These are phyloP conservation scores for Firmiana major DNA, from an alignment of 345 rosid species.

Conservation along the genomic window DNA sequence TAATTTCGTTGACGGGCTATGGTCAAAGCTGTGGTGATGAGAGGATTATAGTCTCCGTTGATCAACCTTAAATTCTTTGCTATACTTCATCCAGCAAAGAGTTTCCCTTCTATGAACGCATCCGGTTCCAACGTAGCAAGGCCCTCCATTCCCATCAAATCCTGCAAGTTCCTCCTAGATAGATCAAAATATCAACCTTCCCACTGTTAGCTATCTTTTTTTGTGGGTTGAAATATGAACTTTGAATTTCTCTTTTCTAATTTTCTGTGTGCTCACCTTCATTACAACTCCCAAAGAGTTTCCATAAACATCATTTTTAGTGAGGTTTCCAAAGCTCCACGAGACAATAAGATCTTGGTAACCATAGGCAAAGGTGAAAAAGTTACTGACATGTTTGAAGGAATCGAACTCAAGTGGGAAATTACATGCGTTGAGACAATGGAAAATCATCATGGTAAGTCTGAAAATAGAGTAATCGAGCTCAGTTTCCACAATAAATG, in stretches of 20 bases:
- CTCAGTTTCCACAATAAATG: conserved; percentile 20
- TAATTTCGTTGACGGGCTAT: conserved; percentile 41
- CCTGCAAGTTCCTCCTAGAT: conserved; percentile 31
- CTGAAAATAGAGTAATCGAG: not conserved
- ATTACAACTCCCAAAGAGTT: no score
- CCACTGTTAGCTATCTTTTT: no score
- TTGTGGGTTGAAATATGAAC: no score
- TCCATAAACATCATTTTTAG: no score
- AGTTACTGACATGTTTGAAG: conserved; percentile 22
- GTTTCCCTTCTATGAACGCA: conserved; percentile 81
- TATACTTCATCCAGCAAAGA: conserved; percentile 44
- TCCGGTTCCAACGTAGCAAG: conserved; percentile 63
- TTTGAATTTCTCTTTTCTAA: no score
- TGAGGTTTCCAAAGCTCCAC: not conserved
- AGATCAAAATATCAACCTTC: no score
- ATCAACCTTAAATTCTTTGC: conserved; percentile 6
- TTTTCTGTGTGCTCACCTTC: no score
- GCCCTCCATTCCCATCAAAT: conserved; percentile 69
- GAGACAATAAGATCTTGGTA: not conserved
- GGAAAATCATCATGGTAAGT: not conserved
- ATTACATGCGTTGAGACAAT: conserved; percentile 8
- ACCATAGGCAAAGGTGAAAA: conserved; percentile 19
- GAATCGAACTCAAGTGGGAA: conserved; percentile 20
- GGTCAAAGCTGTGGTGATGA: conserved; percentile 47
- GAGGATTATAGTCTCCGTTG: conserved; percentile 33